Base-by-base conservation (phyloP, 192 early-diverging fungal species). In the Coemansia sp. region DNA sequence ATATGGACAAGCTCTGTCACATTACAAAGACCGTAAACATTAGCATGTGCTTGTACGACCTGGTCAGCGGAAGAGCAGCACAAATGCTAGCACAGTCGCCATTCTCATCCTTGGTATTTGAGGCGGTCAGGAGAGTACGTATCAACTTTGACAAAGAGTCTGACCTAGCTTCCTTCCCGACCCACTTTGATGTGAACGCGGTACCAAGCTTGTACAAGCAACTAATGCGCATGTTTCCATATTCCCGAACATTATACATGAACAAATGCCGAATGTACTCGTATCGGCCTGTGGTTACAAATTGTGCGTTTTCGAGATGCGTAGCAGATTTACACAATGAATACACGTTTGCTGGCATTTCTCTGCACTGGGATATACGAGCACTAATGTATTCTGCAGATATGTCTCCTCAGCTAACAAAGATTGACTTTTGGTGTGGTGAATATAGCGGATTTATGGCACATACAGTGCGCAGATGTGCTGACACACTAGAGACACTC, bases 1-100 rank as follows among this genome's bases (percentile, higher is more conserved):
- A 60, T 2, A 34, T 60, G 57, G 16, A 34, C 31, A 60, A 33
- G 16, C 29, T 60, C 7, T 34, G 57, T 18, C 57, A 60, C 16
- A n/a, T 60, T 36, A 5, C 16, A 60, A 60, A 60, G 57, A 60
- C 57, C 31, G 57, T 60, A 34, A 60, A n/a, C 31, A 15, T 60
- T 3, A 34, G 16, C 2, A n/a, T 60, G 27, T 18, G 57, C 29
- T 60, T 60, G 15, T 18, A 60, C 57, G 57, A 60, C 57, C 13
- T 60, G 57, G 57, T 34, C 57, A 60, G 57, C 16, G 57, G 57
- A 34, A 33, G 13, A 33, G 57, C 33, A 3, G 57, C 57, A 7
- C 57, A 36, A 4, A 10, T 18, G 18, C 31, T 60, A 18, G 57
- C 31, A 18, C 57, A 60, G 16, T 36, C 57, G 1, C 57, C 57